A percentile compares a stretch with the other conserved stretches of the same genome.
phyloP scores from a whole-genome alignment of 106 monocot genomes.

The Ottelia alismoides region DNA sequence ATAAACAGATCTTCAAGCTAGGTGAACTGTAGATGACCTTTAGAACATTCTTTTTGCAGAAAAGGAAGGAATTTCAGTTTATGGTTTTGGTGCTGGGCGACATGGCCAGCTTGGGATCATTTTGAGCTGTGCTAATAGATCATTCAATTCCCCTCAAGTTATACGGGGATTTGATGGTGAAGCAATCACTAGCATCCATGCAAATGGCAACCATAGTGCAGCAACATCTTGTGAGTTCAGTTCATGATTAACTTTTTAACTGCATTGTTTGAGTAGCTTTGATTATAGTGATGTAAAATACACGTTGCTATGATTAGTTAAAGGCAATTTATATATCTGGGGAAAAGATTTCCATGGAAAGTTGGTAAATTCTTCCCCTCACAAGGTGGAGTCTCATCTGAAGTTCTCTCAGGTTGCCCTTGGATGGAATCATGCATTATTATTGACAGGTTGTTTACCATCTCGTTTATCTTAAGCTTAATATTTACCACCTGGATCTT shows the following conservation, averaged over 20 bases:
- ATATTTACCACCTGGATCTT: not conserved
- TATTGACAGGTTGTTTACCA: conserved; percentile 8
- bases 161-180: conserved; percentile 2
- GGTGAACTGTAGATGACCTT: too few relatives aligned
- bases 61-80: too few relatives aligned
- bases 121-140: not conserved
- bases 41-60: too few relatives aligned
- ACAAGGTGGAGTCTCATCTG: conserved; percentile 2
- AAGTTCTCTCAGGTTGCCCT: conserved; percentile 12
- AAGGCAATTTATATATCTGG: conserved; percentile 15
- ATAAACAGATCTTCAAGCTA: not conserved
- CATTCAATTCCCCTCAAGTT: conserved; percentile 3
- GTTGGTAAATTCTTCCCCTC: not conserved
- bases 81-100: conserved; percentile 16
- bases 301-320: not conserved
- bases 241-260: not conserved
- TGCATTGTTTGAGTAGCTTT: not conserved
- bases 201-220: conserved; percentile 22
- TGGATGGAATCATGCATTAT: conserved; percentile 19
- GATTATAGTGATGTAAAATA: not conserved
- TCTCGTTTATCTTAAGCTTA: not conserved
- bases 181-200: not conserved
- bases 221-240: conserved; percentile 5
- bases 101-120: conserved; percentile 14
- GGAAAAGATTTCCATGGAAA: conserved; percentile 7